Evolutionary conservation across 257 asterid species (phyloP).

Genomic region (Nicotiana attenuata): DNA sequence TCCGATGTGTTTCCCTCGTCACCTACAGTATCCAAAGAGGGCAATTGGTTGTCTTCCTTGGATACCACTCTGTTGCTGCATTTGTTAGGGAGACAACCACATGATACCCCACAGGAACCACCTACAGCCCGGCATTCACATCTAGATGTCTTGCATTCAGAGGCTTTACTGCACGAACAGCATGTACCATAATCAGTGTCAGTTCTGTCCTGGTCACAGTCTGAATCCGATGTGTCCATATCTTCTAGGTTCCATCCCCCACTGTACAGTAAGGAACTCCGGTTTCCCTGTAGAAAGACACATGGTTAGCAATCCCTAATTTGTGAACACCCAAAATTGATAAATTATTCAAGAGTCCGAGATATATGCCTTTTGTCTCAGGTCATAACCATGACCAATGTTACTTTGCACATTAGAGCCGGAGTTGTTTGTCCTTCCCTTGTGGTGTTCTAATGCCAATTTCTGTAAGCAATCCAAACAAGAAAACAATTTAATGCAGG

Average conservation of each 20-base stretch:
- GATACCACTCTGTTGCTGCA: slow-evolving; percentile 56
- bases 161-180: slow-evolving; percentile 65
- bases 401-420: slow-evolving; percentile 17
- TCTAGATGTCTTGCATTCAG: slow-evolving; percentile 65
- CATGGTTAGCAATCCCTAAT: not conserved
- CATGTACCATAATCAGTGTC: slow-evolving; percentile 42
- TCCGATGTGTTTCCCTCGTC: slow-evolving; percentile 18
- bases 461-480: slow-evolving; percentile 29
- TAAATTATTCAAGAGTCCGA: not conserved
- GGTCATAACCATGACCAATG: slow-evolving; percentile 53
- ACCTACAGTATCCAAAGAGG: slow-evolving; percentile 21
- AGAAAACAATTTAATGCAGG: not conserved
- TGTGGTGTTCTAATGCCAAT: slow-evolving; percentile 43
- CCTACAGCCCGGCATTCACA: slow-evolving; percentile 78
- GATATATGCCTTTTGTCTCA: slow-evolving; percentile 60
- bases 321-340: not conserved
- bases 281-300: slow-evolving; percentile 40
- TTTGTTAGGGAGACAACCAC: slow-evolving; percentile 49
- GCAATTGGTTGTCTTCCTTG: slow-evolving; percentile 9
- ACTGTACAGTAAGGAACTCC: slow-evolving; percentile 39
- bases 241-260: slow-evolving; percentile 44
- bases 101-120: slow-evolving; percentile 44
- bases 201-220: slow-evolving; percentile 17
- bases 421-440: slow-evolving; percentile 27
- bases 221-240: slow-evolving; percentile 81